Percentiles rank a stretch among this genome's conserved stretches.
These are phyloP conservation scores for Candida hispaniensis DNA, from an alignment of 805 yeast species.

Conservation along the genomic window DNA sequence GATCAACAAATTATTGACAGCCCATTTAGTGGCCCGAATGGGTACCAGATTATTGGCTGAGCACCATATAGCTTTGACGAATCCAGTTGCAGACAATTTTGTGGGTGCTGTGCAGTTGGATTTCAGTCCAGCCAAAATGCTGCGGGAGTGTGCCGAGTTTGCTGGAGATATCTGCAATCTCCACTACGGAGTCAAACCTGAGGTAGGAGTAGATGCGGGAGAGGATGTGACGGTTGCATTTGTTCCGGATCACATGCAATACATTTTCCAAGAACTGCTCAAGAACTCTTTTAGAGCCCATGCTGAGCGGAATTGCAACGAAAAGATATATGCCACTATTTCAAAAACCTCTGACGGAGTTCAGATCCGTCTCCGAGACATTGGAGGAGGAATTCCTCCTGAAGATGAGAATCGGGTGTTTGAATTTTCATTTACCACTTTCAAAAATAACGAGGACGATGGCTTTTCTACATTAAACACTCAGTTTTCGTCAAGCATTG, in stretches of 20 bases:
- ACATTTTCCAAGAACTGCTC: slow-evolving; percentile 72
- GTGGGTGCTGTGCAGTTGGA: slow-evolving; percentile 60
- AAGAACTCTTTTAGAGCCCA: slow-evolving; percentile 85
- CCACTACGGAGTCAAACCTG: slow-evolving; percentile 70
- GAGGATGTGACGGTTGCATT: slow-evolving; percentile 59
- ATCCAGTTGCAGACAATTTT: slow-evolving; percentile 36
- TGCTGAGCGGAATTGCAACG: slow-evolving; percentile 40
- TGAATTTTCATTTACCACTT: slow-evolving; percentile 80
- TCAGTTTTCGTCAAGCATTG: slow-evolving; percentile 57
- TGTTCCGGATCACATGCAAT: slow-evolving; percentile 79
- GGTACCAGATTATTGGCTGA: slow-evolving; percentile 78
- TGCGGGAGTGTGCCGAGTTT: slow-evolving; percentile 55
- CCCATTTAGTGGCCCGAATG: slow-evolving; percentile 73
- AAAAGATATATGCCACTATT: slow-evolving; percentile 42
- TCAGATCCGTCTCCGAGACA: slow-evolving; percentile 70
- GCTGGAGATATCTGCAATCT: slow-evolving; percentile 76
- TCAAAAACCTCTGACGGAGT: slow-evolving; percentile 39
- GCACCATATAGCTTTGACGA: slow-evolving; percentile 63
- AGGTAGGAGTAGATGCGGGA: slow-evolving; percentile 47
- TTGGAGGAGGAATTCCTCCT: slow-evolving; percentile 81
- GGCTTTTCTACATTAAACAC: slow-evolving; percentile 49
- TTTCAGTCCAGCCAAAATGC: slow-evolving; percentile 50
- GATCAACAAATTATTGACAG: slow-evolving; percentile 55
- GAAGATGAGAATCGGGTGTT: slow-evolving; percentile 56
- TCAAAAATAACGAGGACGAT: slow-evolving; percentile 46